phyloP scores from a whole-genome alignment of 179 eudicot genomes.

The Silene vulgaris region DNA sequence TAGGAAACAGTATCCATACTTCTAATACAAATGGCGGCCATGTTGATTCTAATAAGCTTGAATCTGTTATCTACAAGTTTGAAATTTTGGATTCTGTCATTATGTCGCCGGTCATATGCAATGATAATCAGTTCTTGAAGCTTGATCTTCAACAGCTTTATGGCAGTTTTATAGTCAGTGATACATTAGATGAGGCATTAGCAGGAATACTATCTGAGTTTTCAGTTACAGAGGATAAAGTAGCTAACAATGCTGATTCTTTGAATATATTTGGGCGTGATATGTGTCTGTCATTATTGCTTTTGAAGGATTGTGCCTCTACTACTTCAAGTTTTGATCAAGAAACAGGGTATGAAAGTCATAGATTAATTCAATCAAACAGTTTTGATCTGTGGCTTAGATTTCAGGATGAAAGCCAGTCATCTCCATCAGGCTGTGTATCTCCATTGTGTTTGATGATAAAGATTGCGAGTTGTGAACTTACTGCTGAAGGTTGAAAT shows the following conservation, averaged over 20 bases:
- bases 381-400: slow-evolving; percentile 77
- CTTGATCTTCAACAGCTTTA: slow-evolving; percentile 51
- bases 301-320: slow-evolving; percentile 30
- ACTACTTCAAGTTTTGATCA: slow-evolving; percentile 27
- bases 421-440: slow-evolving; percentile 24
- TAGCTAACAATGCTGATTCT: slow-evolving; percentile 44
- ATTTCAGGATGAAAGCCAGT: slow-evolving; percentile 43
- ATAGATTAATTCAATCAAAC: slow-evolving; percentile 42
- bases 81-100: slow-evolving; percentile 64
- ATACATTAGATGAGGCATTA: slow-evolving; percentile 34
- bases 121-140: slow-evolving; percentile 46
- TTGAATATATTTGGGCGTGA: slow-evolving; percentile 65
- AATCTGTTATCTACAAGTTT: slow-evolving; percentile 43
- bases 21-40: slow-evolving; percentile 18
- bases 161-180: slow-evolving; percentile 46
- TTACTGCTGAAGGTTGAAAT: slow-evolving; percentile 59
- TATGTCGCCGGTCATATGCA: slow-evolving; percentile 47
- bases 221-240: slow-evolving; percentile 35
- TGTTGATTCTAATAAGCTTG: slow-evolving; percentile 23
- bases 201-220: slow-evolving; percentile 50
- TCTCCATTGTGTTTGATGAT: slow-evolving; percentile 51
- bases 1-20: slow-evolving; percentile 25
- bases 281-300: slow-evolving; percentile 46
- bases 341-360: slow-evolving; percentile 25
- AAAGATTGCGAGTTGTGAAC: slow-evolving; percentile 44